Conservation (phyloP, 2,329 filamentous ascomycete genomes). For the Metarhizium sp. region DNA sequence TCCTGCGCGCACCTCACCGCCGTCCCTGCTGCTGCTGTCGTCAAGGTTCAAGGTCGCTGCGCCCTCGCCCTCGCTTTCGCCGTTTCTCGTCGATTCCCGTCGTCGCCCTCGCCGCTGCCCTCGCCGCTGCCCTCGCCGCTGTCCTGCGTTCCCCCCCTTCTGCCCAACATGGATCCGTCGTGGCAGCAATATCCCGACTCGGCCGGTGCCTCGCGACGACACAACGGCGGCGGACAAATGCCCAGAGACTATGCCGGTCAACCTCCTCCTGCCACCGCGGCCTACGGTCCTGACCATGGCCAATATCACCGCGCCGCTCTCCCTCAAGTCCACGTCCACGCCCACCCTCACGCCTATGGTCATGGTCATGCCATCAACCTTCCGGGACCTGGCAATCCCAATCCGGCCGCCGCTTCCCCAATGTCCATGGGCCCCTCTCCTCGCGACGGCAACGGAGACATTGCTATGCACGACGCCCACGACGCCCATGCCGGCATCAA, state of each 20-base stretch:
- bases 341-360: slow-evolving; percentile 2
- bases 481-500: slow-evolving; percentile 82
- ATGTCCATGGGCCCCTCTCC: slow-evolving; percentile 41
- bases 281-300: slow-evolving; percentile 54
- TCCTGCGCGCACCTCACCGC: neutral
- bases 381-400: slow-evolving; percentile 14
- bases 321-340: slow-evolving; percentile 17
- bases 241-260: slow-evolving; percentile 36
- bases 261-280: slow-evolving; percentile 20
- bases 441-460: slow-evolving; percentile 66
- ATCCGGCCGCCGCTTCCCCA: slow-evolving; percentile 46
- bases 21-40: slow-evolving; percentile 2
- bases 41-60: neutral
- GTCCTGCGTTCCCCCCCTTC: slow-evolving; percentile 4
- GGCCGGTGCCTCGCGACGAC: slow-evolving; percentile 53
- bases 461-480: slow-evolving; percentile 76
- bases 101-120: slow-evolving; percentile 8
- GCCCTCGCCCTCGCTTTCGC: no score
- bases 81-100: neutral
- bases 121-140: slow-evolving; percentile 1
- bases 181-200: slow-evolving; percentile 65
- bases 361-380: slow-evolving; percentile 17
- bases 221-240: slow-evolving; percentile 42
- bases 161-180: slow-evolving; percentile 40
- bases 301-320: slow-evolving; percentile 44